Percentiles rank a stretch among this genome's conserved stretches.
Conservation (phyloP, 768 basidiomycete genomes). For the Galerina sulciceps region DNA sequence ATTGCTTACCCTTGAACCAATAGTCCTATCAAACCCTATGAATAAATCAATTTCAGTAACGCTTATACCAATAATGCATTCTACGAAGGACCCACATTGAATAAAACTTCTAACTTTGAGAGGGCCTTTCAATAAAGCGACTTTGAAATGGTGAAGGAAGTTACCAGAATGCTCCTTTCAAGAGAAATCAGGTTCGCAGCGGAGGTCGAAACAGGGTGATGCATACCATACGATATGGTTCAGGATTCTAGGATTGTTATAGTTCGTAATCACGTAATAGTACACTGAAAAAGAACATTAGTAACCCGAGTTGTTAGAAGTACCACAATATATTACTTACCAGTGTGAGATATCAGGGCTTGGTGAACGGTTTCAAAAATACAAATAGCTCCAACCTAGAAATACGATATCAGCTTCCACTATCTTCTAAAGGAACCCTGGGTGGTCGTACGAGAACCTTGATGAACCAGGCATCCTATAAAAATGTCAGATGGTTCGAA, state of each 20-base stretch:
- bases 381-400: conserved; percentile 52
- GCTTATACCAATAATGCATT: neutral
- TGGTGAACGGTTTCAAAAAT: conserved; percentile 58
- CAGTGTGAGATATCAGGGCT: conserved; percentile 55
- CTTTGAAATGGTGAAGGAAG: conserved; percentile 11
- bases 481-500: conserved; percentile 8
- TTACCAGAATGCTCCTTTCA: conserved; percentile 55
- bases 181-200: neutral
- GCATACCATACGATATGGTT: conserved; percentile 51
- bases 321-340: conserved; percentile 28
- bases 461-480: conserved; percentile 54
- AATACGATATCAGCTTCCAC: neutral
- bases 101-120: conserved; percentile 56
- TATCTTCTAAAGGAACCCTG: neutral
- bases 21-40: conserved; percentile 56
- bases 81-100: conserved; percentile 45
- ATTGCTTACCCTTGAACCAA: conserved; percentile 53
- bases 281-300: conserved; percentile 43
- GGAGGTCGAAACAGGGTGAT: neutral
- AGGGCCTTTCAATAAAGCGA: neutral
- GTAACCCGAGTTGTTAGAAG: neutral
- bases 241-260: conserved; percentile 44
- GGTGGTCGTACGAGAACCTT: conserved; percentile 44
- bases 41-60: neutral
- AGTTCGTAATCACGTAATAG: conserved; percentile 56